Conservation (phyloP, 129 eudicot species). For the Helianthus annuus region HanXRQr2.0-SUNRISE NC_035437.2:155225278-155225777, state of each 20-base stretch:
- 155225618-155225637: slow-evolving; percentile 80
- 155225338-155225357: too few species aligned
- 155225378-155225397: too few species aligned
- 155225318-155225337: too few species aligned
- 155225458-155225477: background rate
- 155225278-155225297: too few species aligned
- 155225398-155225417: too few species aligned
- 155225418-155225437: too few species aligned
- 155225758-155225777: slow-evolving; percentile 13
- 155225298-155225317: too few species aligned
- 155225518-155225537: background rate
- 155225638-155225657: slow-evolving; percentile 66
- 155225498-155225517: background rate
- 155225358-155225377: too few species aligned
- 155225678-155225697: slow-evolving; percentile 57
- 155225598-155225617: slow-evolving; percentile 91
- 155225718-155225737: slow-evolving; percentile 82
- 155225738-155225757: slow-evolving; percentile 18
- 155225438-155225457: too few species aligned
- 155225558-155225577: background rate
- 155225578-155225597: slow-evolving; percentile 90
- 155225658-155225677: slow-evolving; percentile 63
- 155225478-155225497: background rate
- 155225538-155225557: background rate
- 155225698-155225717: slow-evolving; percentile 80